phyloP scores from a whole-genome alignment of 202 grass and related monocot species.

The Zoysia matrella region DNA sequence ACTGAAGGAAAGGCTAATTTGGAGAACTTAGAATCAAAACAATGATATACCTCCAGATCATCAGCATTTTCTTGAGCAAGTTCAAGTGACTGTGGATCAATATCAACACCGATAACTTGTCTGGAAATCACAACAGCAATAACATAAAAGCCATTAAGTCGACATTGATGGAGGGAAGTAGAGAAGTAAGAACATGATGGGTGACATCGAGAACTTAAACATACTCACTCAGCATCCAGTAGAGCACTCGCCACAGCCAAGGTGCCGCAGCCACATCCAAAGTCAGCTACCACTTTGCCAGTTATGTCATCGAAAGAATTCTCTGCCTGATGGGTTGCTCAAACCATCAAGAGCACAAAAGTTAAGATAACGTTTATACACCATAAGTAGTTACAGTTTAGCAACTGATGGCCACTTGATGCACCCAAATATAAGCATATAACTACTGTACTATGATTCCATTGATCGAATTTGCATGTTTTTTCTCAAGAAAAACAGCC shows the following conservation, averaged over 20 bases:
- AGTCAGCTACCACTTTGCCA: constrained; percentile 94
- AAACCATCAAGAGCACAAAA: constrained; percentile 21
- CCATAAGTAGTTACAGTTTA: constrained; percentile 12
- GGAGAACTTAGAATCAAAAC: neutral
- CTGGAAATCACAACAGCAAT: constrained; percentile 42
- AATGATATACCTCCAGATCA: constrained; percentile 74
- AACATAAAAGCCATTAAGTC: neutral
- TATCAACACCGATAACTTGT: constrained; percentile 83
- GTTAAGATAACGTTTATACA: neutral
- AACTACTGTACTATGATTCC: neutral
- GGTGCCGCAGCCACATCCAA: constrained; percentile 94
- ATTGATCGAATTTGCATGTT: constrained; percentile 3
- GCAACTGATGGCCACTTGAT: neutral
- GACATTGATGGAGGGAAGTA: neutral
- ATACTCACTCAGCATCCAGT: constrained; percentile 84
- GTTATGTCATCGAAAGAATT: constrained; percentile 78
- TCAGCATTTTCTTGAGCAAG: constrained; percentile 81
- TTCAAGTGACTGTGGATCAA: constrained; percentile 79
- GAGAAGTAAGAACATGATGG: neutral
- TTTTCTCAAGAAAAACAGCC: neutral
- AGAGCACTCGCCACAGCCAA: constrained; percentile 77
- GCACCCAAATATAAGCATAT: neutral
- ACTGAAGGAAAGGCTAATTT: constrained; percentile 28
- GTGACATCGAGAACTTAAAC: neutral
- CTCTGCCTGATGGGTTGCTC: constrained; percentile 62